Evolutionary conservation across 2,329 filamentous ascomycete species (phyloP).

Genomic region (Fusarium sp.): DNA sequence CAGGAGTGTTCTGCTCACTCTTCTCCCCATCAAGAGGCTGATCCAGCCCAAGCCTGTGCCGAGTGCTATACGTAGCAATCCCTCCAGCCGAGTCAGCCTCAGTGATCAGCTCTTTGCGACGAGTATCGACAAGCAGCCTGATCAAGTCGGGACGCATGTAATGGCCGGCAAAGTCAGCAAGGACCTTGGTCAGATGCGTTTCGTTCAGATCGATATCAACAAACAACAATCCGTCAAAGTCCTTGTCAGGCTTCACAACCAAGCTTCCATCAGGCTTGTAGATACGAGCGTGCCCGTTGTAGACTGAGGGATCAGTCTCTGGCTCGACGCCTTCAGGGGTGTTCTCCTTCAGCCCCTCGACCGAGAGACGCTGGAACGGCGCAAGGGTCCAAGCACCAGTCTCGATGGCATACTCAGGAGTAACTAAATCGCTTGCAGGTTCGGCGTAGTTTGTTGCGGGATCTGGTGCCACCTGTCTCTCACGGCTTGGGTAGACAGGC

Average conservation of each 20-base stretch:
- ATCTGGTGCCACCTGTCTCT: conserved; percentile 39
- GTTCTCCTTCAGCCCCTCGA: conserved; percentile 42
- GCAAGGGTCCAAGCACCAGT: conserved; percentile 45
- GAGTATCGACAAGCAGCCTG: conserved; percentile 49
- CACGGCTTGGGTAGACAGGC: conserved; percentile 44
- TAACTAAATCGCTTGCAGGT: conserved; percentile 42
- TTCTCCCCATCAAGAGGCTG: conserved; percentile 35
- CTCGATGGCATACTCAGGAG: conserved; percentile 43
- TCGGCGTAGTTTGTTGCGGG: conserved; percentile 45
- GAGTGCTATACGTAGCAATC: conserved; percentile 31
- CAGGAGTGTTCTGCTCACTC: conserved; percentile 6
- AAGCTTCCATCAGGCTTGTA: conserved; percentile 44
- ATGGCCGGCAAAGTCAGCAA: conserved; percentile 52
- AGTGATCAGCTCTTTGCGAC: conserved; percentile 39
- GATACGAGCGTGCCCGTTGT: conserved; percentile 44
- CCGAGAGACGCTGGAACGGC: conserved; percentile 41
- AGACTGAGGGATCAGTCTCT: conserved; percentile 38
- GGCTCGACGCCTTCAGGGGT: conserved; percentile 44
- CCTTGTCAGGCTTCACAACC: conserved; percentile 42
- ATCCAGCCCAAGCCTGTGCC: conserved; percentile 34
- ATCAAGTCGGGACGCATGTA: conserved; percentile 56
- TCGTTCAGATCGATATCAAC: conserved; percentile 61
- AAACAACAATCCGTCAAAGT: conserved; percentile 60
- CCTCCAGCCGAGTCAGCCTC: conserved; percentile 20
- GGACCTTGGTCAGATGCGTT: conserved; percentile 42